Evolutionary conservation across 139 green algal genomes (phyloP), one percentile per base, ranked within the genome.

Genomic region (Spirogloea muscicola): DNA sequence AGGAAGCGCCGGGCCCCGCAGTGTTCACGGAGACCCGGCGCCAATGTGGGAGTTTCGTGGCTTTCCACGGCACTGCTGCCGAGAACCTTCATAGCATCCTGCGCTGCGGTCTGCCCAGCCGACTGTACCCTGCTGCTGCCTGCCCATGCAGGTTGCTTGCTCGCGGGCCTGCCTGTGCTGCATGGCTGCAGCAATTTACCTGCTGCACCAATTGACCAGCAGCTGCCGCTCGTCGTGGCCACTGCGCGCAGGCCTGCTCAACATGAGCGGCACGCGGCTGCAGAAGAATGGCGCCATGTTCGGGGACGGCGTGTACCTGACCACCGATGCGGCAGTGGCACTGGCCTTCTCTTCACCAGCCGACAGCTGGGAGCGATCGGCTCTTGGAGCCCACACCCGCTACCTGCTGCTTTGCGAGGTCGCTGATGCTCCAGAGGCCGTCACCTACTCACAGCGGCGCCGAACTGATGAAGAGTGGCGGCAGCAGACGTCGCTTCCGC

Each of bases 61-160:
- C 60, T 3, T 77, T 74, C 61, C 69, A 78, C 41, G 69, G 69
- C 5, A 78, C 69, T 21, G 10, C 59, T 3, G 69, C n/a, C 5
- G 69, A 78, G 39, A 78, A 37, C 69, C 34, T 78, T 29, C 69
- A 78, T n/a, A 61, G 60, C 49, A 78, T 78, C 55, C 39, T 78
- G 36, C 58, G 69, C n/a, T 76, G 49, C 41, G 67, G 67, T 76
- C 7, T 29, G 65, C n/a, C n/a, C n/a, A n/a, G n/a, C n/a, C n/a
- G n/a, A n/a, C n/a, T n/a, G n/a, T n/a, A n/a, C n/a, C n/a, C n/a
- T n/a, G n/a, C n/a, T n/a, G n/a, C n/a, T n/a, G n/a, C n/a, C n/a
- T n/a, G n/a, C n/a, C 44, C 10, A 10, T 16, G 16, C 44, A 52
- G 16, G 13, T 52, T n/a, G n/a, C n/a, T n/a, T n/a, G n/a, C n/a